These are phyloP conservation scores for Nemania sp. DNA, from an alignment of 2,329 filamentous ascomycete species.

Conservation along the genomic window DNA sequence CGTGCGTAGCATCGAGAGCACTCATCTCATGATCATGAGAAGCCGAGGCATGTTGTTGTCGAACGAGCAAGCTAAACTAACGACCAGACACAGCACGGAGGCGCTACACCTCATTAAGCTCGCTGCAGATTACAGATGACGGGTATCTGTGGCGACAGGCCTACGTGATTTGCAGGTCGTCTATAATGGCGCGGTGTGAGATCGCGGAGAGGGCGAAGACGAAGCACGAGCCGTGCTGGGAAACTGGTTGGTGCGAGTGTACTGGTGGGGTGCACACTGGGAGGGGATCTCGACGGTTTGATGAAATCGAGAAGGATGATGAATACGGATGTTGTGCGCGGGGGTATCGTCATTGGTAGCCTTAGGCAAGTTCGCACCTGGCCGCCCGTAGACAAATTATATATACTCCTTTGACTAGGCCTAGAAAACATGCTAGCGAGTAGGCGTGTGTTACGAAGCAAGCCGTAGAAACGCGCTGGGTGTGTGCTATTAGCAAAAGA, in stretches of 20 bases:
- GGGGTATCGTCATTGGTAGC: not conserved
- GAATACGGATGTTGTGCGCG: not conserved
- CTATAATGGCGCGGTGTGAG: not conserved
- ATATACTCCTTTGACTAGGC: too few relatives aligned
- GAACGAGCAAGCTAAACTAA: too few relatives aligned
- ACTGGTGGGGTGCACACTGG: not conserved
- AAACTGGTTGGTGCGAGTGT: constrained; percentile 1
- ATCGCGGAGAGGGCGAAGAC: not conserved
- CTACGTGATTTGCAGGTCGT: not conserved
- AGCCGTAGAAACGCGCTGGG: too few relatives aligned
- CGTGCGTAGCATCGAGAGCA: too few relatives aligned
- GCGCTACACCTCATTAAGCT: too few relatives aligned
- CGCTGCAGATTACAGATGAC: not conserved
- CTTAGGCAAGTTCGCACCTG: not conserved
- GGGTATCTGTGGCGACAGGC: not conserved
- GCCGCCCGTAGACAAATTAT: too few relatives aligned
- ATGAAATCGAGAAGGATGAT: not conserved
- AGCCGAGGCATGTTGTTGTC: too few relatives aligned
- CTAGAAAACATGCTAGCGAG: too few relatives aligned
- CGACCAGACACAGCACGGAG: too few relatives aligned
- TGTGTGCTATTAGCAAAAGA: too few relatives aligned
- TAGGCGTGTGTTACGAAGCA: too few relatives aligned
- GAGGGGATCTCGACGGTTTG: not conserved
- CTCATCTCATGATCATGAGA: too few relatives aligned
- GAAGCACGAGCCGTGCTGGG: not conserved